Percentiles rank a stretch among this genome's conserved stretches.
phyloP scores from a whole-genome alignment of 495 filamentous ascomycete species.

The Hypoxylon rickii region DNA sequence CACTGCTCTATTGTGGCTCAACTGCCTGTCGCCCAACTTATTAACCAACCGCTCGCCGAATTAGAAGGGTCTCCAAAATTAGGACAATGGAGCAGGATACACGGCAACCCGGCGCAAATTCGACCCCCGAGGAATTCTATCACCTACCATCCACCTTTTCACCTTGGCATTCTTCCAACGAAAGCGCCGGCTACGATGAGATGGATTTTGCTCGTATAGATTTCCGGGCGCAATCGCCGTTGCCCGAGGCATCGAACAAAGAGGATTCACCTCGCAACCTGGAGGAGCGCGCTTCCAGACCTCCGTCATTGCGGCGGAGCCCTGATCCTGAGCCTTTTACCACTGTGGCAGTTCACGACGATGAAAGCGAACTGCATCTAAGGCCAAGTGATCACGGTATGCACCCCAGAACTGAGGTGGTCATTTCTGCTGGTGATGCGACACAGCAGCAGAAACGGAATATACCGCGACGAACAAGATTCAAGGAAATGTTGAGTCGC shows the following conservation, averaged over 20 bases:
- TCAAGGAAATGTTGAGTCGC: constrained; percentile 23
- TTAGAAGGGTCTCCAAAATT: too few relatives aligned
- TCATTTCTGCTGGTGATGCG: constrained; percentile 11
- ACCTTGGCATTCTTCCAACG: constrained; percentile 13
- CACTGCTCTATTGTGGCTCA: too few relatives aligned
- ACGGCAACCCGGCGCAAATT: not conserved
- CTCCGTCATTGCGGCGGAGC: not conserved
- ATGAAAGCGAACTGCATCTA: constrained; percentile 2
- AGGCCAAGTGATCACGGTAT: constrained; percentile 12
- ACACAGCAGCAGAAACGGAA: not conserved
- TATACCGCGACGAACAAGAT: constrained; percentile 12
- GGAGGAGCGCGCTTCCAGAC: constrained; percentile 2
- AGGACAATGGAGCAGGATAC: constrained; percentile 17
- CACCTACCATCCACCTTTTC: constrained; percentile 33
- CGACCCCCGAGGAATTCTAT: constrained; percentile 8
- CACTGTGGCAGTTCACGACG: not conserved
- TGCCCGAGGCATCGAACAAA: constrained; percentile 2
- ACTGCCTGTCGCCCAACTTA: too few relatives aligned
- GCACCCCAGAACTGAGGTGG: constrained; percentile 19
- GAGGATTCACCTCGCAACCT: not conserved
- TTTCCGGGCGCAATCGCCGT: constrained; percentile 2
- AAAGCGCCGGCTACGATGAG: constrained; percentile 1
- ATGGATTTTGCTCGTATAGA: constrained; percentile 4
- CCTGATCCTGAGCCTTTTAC: not conserved
- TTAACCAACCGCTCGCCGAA: too few relatives aligned